Evolutionary conservation across 768 basidiomycete genomes (phyloP).

Genomic region (Thelephora ganbajun): DNA sequence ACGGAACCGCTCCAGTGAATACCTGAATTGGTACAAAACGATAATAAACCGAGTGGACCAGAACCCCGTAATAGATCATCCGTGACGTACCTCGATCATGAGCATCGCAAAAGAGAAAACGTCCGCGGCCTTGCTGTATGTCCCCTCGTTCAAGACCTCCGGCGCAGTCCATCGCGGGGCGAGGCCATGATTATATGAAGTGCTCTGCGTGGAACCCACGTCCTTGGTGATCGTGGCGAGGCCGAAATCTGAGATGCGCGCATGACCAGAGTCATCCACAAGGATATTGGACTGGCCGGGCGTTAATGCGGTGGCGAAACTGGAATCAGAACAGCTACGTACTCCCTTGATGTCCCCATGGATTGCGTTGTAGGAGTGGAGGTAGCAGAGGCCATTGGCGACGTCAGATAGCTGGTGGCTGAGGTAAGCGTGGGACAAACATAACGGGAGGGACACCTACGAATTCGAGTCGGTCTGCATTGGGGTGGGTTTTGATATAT

Average conservation of each 20-base stretch:
- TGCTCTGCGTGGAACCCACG: background rate
- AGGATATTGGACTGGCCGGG: background rate
- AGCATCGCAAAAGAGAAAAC: background rate
- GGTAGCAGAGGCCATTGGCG: background rate
- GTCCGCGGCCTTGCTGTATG: background rate
- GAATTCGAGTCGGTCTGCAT: no score
- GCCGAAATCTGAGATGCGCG: background rate
- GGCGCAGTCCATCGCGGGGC: background rate
- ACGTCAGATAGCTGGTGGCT: background rate
- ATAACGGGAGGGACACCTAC: no score
- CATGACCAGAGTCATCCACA: background rate
- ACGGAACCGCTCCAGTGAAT: no score
- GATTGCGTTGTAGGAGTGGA: background rate
- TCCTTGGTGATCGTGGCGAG: background rate
- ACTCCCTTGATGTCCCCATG: background rate
- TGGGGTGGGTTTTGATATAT: no score
- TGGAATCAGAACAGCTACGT: background rate
- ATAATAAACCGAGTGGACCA: no score
- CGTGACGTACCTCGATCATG: background rate
- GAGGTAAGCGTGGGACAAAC: no score
- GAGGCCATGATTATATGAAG: background rate
- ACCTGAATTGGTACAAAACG: no score
- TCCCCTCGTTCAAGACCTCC: background rate
- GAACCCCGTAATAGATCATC: no score
- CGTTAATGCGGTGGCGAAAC: background rate